phyloP scores from a whole-genome alignment of 2,329 filamentous ascomycete genomes.

The Tricladium varicosporioides region DNA sequence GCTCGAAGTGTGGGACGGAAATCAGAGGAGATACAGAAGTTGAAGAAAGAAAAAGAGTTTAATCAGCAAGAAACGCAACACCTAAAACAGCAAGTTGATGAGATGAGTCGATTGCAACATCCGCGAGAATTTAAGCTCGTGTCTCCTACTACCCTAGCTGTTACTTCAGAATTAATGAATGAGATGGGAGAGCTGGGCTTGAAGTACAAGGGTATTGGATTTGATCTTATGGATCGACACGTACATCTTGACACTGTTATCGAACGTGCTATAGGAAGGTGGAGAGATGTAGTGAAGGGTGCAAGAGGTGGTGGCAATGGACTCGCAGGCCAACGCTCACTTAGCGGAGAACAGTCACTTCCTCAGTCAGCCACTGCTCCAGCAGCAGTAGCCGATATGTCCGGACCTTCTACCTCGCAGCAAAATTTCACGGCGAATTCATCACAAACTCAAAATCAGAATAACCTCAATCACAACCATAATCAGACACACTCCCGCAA shows the following conservation, averaged over 20 bases:
- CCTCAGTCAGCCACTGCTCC: conserved; percentile 2
- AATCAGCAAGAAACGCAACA: conserved; percentile 52
- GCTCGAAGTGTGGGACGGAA: conserved; percentile 59
- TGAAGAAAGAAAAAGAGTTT: conserved; percentile 46
- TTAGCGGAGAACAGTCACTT: conserved; percentile 33
- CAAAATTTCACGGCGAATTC: background rate
- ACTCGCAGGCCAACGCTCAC: conserved; percentile 48
- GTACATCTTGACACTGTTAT: conserved; percentile 52
- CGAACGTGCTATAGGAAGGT: conserved; percentile 55
- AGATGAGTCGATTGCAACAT: conserved; percentile 57
- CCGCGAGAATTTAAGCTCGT: conserved; percentile 57
- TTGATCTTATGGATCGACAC: conserved; percentile 50
- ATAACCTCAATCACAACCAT: background rate
- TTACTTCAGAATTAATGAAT: conserved; percentile 48
- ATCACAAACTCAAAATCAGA: background rate
- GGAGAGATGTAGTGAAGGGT: conserved; percentile 60
- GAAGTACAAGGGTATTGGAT: conserved; percentile 42
- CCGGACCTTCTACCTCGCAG: conserved; percentile 6
- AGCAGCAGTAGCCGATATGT: background rate
- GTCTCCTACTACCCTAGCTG: conserved; percentile 49
- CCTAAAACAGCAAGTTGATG: conserved; percentile 57
- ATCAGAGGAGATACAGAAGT: conserved; percentile 48
- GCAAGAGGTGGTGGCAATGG: conserved; percentile 31
- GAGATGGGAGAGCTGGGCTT: conserved; percentile 47
- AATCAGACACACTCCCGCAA: conserved; percentile 1